phyloP scores from a whole-genome alignment of 495 filamentous ascomycete species.

The Aspergillus wentii region DNA sequence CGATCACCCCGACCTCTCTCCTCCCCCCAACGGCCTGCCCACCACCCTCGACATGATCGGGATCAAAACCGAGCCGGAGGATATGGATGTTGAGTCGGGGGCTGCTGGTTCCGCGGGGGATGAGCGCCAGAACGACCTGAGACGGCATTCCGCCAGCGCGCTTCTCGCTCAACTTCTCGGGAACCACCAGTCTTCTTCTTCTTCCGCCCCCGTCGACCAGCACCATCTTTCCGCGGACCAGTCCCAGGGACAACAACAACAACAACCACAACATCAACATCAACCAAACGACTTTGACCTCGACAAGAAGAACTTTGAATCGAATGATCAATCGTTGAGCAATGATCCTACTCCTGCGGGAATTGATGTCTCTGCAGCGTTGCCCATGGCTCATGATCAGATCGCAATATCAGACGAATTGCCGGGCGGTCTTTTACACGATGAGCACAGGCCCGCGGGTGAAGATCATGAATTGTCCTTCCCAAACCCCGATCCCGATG shows the following conservation, averaged over 20 bases:
- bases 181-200: slow-evolving; percentile 24
- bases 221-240: slow-evolving; percentile 12
- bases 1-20: slow-evolving; percentile 11
- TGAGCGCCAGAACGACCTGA: slow-evolving; percentile 12
- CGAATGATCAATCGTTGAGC: slow-evolving; percentile 12
- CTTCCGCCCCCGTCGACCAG: slow-evolving; percentile 9
- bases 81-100: slow-evolving; percentile 4
- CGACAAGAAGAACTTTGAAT: not conserved
- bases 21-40: slow-evolving; percentile 23
- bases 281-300: slow-evolving; percentile 1
- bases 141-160: slow-evolving; percentile 37
- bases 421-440: slow-evolving; percentile 6
- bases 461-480: slow-evolving; percentile 8
- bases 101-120: slow-evolving; percentile 3
- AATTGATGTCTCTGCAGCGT: too few species aligned
- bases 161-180: slow-evolving; percentile 41
- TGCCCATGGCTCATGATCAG: too few species aligned
- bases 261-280: slow-evolving; percentile 2
- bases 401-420: slow-evolving; percentile 2
- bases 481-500: slow-evolving; percentile 6
- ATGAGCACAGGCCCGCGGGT: slow-evolving; percentile 7
- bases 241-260: slow-evolving; percentile 2
- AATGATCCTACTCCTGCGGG: too few species aligned
- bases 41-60: slow-evolving; percentile 21
- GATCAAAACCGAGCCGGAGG: slow-evolving; percentile 31